Base-by-base conservation (phyloP, 805 yeast genomes). In the Candida pseudofarinosa region DNA sequence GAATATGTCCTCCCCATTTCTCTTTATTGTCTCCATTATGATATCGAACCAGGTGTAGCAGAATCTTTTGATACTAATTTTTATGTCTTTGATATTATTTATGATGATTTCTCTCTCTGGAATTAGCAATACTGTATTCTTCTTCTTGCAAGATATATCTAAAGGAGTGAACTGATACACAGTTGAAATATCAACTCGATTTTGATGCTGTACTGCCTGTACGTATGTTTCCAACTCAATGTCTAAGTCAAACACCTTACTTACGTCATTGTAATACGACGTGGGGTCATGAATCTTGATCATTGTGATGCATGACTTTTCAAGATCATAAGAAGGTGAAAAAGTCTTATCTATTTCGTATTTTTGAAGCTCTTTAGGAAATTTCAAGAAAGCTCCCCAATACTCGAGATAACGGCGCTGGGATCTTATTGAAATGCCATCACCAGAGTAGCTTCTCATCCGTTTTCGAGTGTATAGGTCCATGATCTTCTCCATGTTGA, bases 321-420 rank as follows among this genome's bases (percentile, higher is more conserved):
- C 33, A n/a, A 23, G 36, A 18, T 16, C 33, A 10, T 23, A 23
- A 7, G 28, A 10, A 23, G 10, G 28, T 10, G 28, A 10, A 19
- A 50, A 41, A 38, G 19, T 44, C 26, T 26, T 32, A 37, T 17
- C 39, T 23, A 19, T 12, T 45, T 52, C 35, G 40, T 49, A 19
- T 26, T 34, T 15, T 33, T 42, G 19, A 8, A 16, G 14, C 5
- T 34, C 38, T 6, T 16, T n/a, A 15, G 40, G 7, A 12, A 32
- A 17, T 4, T n/a, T 31, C 26, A 57, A 39, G 33, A 40, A 50
- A 15, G 16, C 19, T 28, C 48, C 43, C 68, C 77, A 80, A 56
- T 91, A 91, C 4, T 62, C 52, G 26, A 89, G 63, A 54, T 81
- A 88, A 36, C 91, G 58, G 19, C 71, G 58, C 60, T 91, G 97